Evolutionary conservation across 768 basidiomycete species (phyloP).

Genomic region (Jaapia argillacea): DNA sequence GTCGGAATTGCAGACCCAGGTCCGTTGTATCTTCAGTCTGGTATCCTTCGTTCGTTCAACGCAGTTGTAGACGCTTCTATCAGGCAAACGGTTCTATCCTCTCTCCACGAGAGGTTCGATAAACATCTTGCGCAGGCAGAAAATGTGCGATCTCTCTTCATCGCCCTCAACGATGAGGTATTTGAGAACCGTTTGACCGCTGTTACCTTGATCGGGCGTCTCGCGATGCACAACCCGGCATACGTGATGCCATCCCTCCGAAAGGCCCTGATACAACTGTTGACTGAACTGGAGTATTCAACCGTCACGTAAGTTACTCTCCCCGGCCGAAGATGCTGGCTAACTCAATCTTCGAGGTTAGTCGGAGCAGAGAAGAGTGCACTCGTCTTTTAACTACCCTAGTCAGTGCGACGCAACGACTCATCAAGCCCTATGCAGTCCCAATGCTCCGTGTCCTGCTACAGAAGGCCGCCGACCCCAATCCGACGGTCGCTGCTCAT

Average conservation of each 20-base stretch:
- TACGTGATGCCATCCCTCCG: constrained; percentile 97
- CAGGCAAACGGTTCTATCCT: constrained; percentile 75
- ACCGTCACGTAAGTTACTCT: constrained; percentile 61
- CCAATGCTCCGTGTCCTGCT: constrained; percentile 92
- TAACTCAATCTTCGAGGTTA: constrained; percentile 16
- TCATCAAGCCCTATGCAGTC: constrained; percentile 92
- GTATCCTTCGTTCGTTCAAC: constrained; percentile 4
- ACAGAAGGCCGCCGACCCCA: constrained; percentile 78
- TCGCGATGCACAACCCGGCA: constrained; percentile 93
- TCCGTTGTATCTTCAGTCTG: constrained; percentile 19
- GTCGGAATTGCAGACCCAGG: constrained; percentile 96
- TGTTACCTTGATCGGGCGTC: constrained; percentile 82
- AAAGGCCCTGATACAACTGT: constrained; percentile 89
- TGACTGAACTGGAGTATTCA: constrained; percentile 96
- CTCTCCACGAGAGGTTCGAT: constrained; percentile 89
- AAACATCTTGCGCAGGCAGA: constrained; percentile 96
- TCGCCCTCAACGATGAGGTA: constrained; percentile 94
- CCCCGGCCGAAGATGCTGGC: not conserved
- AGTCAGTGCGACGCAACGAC: constrained; percentile 82
- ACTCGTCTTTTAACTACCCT: constrained; percentile 83
- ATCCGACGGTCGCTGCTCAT: constrained; percentile 83
- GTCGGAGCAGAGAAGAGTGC: constrained; percentile 85
- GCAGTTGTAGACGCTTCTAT: constrained; percentile 59
- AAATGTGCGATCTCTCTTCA: constrained; percentile 94
- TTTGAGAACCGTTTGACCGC: constrained; percentile 92